These are phyloP conservation scores for Chlorella variabilis DNA, from an alignment of 163 green algal genomes.

Conservation along the genomic window DNA sequence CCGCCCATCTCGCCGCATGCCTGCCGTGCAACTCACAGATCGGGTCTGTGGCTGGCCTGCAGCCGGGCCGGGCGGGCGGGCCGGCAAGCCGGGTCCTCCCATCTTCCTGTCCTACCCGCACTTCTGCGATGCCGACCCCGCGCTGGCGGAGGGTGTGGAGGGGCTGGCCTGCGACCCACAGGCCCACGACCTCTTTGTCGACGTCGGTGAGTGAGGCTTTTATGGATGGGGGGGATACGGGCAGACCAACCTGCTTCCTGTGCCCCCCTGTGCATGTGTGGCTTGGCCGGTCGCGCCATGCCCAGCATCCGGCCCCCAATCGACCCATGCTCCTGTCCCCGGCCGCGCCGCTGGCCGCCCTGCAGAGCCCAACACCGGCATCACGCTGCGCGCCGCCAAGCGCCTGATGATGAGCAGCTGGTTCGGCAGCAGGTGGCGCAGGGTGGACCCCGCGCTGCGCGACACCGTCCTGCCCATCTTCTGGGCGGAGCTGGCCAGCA, in stretches of 20 bases:
- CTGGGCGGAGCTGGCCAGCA: constrained; percentile 50
- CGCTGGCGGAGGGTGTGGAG: constrained; percentile 46
- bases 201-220: constrained; percentile 52
- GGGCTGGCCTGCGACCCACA: constrained; percentile 51
- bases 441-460: constrained; percentile 37
- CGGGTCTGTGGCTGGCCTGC: background rate
- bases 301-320: too few species aligned
- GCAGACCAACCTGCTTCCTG: too few species aligned
- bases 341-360: background rate
- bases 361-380: constrained; percentile 51
- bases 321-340: too few species aligned
- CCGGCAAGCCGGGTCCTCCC: constrained; percentile 38
- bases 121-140: constrained; percentile 55
- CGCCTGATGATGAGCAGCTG: constrained; percentile 56
- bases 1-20: too few species aligned
- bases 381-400: constrained; percentile 62
- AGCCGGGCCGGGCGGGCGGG: constrained; percentile 17
- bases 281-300: background rate
- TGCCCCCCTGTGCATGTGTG: background rate
- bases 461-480: constrained; percentile 62
- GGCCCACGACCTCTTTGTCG: constrained; percentile 55
- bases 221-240: too few species aligned
- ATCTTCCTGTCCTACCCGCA: constrained; percentile 49
- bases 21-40: too few species aligned
- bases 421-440: constrained; percentile 46